Evolutionary conservation across 345 rosid species (phyloP), one percentile per base, ranked within the genome.

Genomic region (Aethionema arabicum): DNA sequence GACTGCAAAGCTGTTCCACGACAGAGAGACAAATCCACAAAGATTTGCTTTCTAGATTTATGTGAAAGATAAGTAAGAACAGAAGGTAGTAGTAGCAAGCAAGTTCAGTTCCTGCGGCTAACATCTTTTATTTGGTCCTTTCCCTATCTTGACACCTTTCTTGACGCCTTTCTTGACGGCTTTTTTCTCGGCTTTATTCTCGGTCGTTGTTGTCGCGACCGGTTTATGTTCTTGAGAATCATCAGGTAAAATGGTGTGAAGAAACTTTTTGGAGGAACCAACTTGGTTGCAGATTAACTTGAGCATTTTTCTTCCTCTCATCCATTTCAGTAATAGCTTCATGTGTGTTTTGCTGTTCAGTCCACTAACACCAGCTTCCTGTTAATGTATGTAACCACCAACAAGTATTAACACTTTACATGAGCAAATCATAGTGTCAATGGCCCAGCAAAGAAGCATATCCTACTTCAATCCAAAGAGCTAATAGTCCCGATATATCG

Each of bases 271-370:
- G 70, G 41, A 76, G 60, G 85, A 76, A n/a, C 98, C 97, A 35
- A 85, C 88, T 4, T 75, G 86, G 77, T 73, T 80, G 81, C 99
- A 90, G 46, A 85, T 51, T 63, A 90, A 70, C 86, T 85, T 90
- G 37, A 93, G 81, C 95, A 84, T 78, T 72, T 79, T 80, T 76
- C 83, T 82, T 11, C 99, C 99, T 71, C 90, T 78, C 97, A 90
- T 93, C 99, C 99, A 93, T 77, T 93, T 93, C 45, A 93, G 77
- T 85, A 93, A 65, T 68, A 93, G 76, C 76, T 90, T 93, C 99
- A 93, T 82, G 75, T 87, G 96, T 0, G 99, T 85, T 77, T 90
- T 93, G 82, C 97, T 84, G 42, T 77, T 80, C 56, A 92, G 48
- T 60, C 97, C 93, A 50, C 72, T 57, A 6, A 90, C 57, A 21